Evolutionary conservation across 306 rosid species (phyloP).

Genomic region (Quercus variabilis): DNA sequence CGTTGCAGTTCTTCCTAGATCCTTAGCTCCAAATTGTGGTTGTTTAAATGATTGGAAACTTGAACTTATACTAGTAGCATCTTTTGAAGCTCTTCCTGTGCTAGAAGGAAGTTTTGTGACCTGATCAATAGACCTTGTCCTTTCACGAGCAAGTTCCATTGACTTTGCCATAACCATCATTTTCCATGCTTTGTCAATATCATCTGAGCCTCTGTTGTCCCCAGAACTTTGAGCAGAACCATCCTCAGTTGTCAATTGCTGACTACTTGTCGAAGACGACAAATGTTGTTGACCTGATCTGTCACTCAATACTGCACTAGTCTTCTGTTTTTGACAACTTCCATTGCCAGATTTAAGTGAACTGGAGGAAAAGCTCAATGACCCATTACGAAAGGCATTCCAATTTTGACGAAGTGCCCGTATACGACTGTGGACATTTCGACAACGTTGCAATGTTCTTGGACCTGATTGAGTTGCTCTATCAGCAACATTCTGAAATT

Average conservation of each 20-base stretch:
- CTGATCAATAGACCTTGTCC: slow-evolving; percentile 24
- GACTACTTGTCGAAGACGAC: slow-evolving; percentile 34
- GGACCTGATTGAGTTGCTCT: slow-evolving; percentile 22
- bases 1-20: slow-evolving; percentile 7
- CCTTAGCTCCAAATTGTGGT: slow-evolving; percentile 20
- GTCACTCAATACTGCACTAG: slow-evolving; percentile 11
- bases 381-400: slow-evolving; percentile 63
- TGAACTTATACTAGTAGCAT: slow-evolving; percentile 15
- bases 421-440: slow-evolving; percentile 42
- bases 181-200: slow-evolving; percentile 72
- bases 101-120: slow-evolving; percentile 25
- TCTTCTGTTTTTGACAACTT: slow-evolving; percentile 21
- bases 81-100: slow-evolving; percentile 28
- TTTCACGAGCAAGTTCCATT: slow-evolving; percentile 13
- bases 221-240: not conserved
- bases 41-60: slow-evolving; percentile 11
- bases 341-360: slow-evolving; percentile 33
- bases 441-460: slow-evolving; percentile 42
- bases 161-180: slow-evolving; percentile 66
- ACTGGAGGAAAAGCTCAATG: slow-evolving; percentile 42
- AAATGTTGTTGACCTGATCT: slow-evolving; percentile 28
- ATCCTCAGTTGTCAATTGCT: slow-evolving; percentile 26
- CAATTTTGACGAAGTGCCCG: slow-evolving; percentile 60
- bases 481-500: not conserved
- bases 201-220: slow-evolving; percentile 18